A percentile compares a stretch with the other conserved stretches of the same genome.
phyloP scores from a whole-genome alignment of 2,329 filamentous ascomycete genomes.

The Coniella lustricola region DNA sequence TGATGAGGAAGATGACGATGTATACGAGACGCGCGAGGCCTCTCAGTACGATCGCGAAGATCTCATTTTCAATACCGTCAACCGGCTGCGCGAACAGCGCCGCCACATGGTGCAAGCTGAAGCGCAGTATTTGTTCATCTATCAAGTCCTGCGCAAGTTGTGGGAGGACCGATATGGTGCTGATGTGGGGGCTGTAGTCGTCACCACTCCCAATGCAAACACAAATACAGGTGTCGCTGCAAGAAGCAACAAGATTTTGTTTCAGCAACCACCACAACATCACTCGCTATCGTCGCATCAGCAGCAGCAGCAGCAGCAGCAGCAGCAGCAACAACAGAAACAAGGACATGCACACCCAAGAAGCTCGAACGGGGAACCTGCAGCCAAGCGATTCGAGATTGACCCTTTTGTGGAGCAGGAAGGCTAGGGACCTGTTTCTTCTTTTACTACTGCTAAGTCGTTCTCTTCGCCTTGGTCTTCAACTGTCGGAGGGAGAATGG shows the following conservation, averaged over 20 bases:
- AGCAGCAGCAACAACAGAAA: not conserved
- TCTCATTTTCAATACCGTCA: conserved; percentile 71
- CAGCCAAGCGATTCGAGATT: conserved; percentile 47
- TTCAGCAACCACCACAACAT: too few relatives aligned
- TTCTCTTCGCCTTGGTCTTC: too few relatives aligned
- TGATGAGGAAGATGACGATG: too few relatives aligned
- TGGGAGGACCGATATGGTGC: conserved; percentile 58
- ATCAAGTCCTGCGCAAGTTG: conserved; percentile 71
- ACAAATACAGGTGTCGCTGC: too few relatives aligned
- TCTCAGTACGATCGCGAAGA: conserved; percentile 39
- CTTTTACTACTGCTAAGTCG: too few relatives aligned
- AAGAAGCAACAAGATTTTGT: too few relatives aligned
- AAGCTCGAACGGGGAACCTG: conserved; percentile 33
- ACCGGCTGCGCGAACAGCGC: conserved; percentile 74
- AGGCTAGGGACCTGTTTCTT: conserved; percentile 10
- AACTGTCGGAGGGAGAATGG: not conserved
- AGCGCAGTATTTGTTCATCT: conserved; percentile 78
- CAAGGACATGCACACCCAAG: not conserved
- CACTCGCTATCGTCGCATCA: not conserved
- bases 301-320: not conserved
- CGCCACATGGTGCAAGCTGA: conserved; percentile 95
- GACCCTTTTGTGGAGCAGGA: conserved; percentile 35
- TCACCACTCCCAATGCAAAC: too few relatives aligned
- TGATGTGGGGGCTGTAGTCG: too few relatives aligned
- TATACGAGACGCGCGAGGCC: conserved; percentile 19